Evolutionary conservation across 2,329 filamentous ascomycete genomes (phyloP), one percentile per base, ranked within the genome.

Genomic region (Blastomyces silverae): DNA sequence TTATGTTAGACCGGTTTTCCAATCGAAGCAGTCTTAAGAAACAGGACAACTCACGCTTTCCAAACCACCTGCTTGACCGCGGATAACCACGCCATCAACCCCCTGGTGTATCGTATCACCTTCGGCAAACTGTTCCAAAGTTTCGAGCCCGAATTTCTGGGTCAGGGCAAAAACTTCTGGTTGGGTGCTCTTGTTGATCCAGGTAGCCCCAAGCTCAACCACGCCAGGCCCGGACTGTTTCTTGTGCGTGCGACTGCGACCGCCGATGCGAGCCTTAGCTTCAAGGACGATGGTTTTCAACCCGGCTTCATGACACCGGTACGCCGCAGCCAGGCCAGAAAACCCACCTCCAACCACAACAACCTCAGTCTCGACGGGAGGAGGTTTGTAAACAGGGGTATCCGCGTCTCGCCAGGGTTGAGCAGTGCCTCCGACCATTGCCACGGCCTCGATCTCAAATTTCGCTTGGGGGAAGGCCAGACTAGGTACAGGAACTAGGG

Each of bases 361-460:
- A 46, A 46, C 42, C 1, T 46, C 42, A 46, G 42, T 15, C 11
- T 46, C 42, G 42, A 46, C 42, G 1, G 42, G 42, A 1, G 42
- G 42, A 2, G 42, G 42, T 10, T 20, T 46, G 11, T 46, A 46
- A 15, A 46, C 8, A 28, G 52, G 31, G 52, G 31, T 64, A 15
- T 57, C 56, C 15, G 42, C 46, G 34, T 39, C 61, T 46, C 22
- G 34, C 44, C 62, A 68, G 20, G 64, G 53, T 34, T 50, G 46
- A n/a, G 64, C 55, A 55, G 57, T 31, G 42, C 64, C 67, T 34
- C 61, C 57, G 3, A 60, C 28, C 42, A 67, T 64, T 15, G 69
- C 67, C 0, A 76, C 71, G 6, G 80, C 80, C 44, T 81, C 79
- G 48, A 82, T 73, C 71, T 82, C 79, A 66, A 82, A 78, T 2